phyloP scores from a whole-genome alignment of 2,329 filamentous ascomycete species.

The Rugonectria rugulosa region DNA sequence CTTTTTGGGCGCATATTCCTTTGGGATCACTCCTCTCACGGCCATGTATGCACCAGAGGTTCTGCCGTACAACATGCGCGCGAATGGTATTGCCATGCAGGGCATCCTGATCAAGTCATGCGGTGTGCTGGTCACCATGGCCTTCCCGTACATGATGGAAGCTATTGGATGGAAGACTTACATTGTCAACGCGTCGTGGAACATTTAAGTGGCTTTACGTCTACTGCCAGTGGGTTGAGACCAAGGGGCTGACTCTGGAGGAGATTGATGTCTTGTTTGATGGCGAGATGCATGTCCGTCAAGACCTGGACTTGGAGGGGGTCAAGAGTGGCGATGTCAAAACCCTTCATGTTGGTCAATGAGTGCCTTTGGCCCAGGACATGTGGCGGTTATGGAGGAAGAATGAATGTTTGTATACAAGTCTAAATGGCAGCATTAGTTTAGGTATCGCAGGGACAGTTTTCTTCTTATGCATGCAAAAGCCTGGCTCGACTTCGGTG shows the following conservation, averaged over 20 bases:
- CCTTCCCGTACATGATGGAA: slow-evolving; percentile 24
- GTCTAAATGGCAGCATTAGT: too few species aligned
- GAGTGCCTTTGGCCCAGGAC: too few species aligned
- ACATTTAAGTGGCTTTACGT: slow-evolving; percentile 1
- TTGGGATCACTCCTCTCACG: slow-evolving; percentile 39
- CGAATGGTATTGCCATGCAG: slow-evolving; percentile 39
- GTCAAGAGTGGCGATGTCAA: too few species aligned
- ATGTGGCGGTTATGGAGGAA: too few species aligned
- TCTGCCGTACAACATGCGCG: slow-evolving; percentile 57
- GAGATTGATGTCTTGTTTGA: neutral
- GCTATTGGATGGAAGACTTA: slow-evolving; percentile 35
- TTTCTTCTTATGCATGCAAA: too few species aligned
- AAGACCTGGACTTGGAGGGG: too few species aligned
- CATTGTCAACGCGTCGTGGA: slow-evolving; percentile 34
- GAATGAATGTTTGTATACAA: too few species aligned
- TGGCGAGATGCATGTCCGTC: too few species aligned
- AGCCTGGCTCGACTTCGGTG: too few species aligned
- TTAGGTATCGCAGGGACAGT: too few species aligned
- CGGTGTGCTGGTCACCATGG: slow-evolving; percentile 23
- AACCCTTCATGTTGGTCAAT: too few species aligned
- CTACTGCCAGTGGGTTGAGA: slow-evolving; percentile 33
- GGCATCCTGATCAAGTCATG: slow-evolving; percentile 24
- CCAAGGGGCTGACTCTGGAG: neutral
- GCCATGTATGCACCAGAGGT: slow-evolving; percentile 57
- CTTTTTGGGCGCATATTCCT: slow-evolving; percentile 57